Evolutionary conservation across 2,329 filamentous ascomycete species (phyloP), one percentile per base, ranked within the genome.

Genomic region (Talaromyces pinophilus): DNA sequence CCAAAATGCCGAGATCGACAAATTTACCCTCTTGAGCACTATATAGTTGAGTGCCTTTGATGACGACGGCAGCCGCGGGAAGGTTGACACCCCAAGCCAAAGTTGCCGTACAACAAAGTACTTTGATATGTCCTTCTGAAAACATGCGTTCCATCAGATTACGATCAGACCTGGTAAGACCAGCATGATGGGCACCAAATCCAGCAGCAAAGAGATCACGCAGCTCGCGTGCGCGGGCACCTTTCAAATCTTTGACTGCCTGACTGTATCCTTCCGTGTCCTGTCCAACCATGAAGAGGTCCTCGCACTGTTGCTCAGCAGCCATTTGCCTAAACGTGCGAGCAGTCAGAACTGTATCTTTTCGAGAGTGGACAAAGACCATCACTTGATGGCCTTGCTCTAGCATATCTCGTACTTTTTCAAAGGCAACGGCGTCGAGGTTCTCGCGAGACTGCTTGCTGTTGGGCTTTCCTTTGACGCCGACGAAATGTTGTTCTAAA

Each of bases 1-100:
- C 95, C 1, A 99, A 85, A 70, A 99, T 99, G 2, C 95, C 94
- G 5, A 99, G 85, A 74, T 99, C 95, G 22, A 97, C 90, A 72
- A 97, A 98, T 78, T 96, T 97, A 78, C 95, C 95, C 62, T 96
- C 94, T 76, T 97, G 92, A 0, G 95, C 90, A 76, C 93, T 98
- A 80, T 99, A 99, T 0, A 99, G 87, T 75, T 98, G 94, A 0
- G 95, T 99, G 17, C 95, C 95, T 77, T 99, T 99, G 84, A 99
- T 99, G 63, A 99, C 87, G 61, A 99, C 95, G 0, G 95, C 96
- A 0, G 95, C 95, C 40, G 95, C 95, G 0, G 95, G 95, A 78
- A 99, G 87, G 78, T 99, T 99, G 75, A 99, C 94, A 88, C 95
- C 95, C 95, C 95, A 99, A 0, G 95, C 95, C 30, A 99, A 85